Base-by-base conservation (phyloP, 2,329 filamentous ascomycete species). In the Xylaria sp. region DNA sequence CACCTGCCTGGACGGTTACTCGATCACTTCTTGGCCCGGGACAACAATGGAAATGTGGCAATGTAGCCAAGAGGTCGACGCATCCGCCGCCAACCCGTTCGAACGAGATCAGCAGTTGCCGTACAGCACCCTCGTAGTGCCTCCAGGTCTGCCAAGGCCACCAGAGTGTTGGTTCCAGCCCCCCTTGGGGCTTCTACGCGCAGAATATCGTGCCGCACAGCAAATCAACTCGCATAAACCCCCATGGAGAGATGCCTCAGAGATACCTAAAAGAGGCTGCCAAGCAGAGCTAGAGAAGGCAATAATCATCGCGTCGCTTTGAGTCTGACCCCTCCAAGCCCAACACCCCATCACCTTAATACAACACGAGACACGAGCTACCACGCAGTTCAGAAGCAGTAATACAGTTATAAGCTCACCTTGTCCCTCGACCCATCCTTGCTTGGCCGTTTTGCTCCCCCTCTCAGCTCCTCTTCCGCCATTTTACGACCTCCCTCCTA, bases 331-430 rank as follows among this genome's bases (percentile, higher is more conserved):
- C 46, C 52, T 46, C n/a, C 34, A 15, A n/a, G 23, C 15, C 39
- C 23, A 31, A 23, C 41, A 46, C 23, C 64, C 44, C 39, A 41
- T 63, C 46, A 56, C 56, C 66, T 54, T 50, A n/a, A n/a, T 60
- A 65, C 48, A 20, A 65, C 55, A 60, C 48, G 41, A 68, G 55
- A 28, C 39, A 34, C 31, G 50, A 37, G 55, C 34, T 56, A 57
- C 31, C 41, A 50, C 31, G 9, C 28, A 25, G 2, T 34, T 48
- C 34, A 23, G 61, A 56, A 50, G 60, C 18, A 34, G 65, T 48
- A 46, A 64, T 55, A 59, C 46, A 5, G n/a, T 28, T 55, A 60
- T 68, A 65, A 65, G 46, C 60, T 51, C 23, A 13, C 41, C 48
- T 41, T 55, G 20, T 13, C 46, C 48, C n/a, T 54, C 39, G n/a